Base-by-base conservation (phyloP, 495 filamentous ascomycete genomes). In the Cudoniella acicularis region DNA sequence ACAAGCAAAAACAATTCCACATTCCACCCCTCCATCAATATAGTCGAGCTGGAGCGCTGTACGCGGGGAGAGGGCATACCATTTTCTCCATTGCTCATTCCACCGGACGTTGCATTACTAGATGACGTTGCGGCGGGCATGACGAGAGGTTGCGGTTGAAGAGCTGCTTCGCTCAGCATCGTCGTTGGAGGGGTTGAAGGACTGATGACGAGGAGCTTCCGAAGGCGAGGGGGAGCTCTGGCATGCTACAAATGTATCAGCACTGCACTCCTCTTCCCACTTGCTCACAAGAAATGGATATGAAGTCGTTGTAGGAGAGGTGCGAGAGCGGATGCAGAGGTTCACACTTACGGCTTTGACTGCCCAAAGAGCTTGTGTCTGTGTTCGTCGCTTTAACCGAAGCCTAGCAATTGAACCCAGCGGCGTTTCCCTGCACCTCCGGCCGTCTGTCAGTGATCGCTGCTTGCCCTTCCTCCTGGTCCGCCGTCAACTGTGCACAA, bases 91-190 rank as follows among this genome's bases (percentile, higher is more conserved):
- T 57, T 54, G 51, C 30, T 59, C 46, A 50, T 41, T 49, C 60
- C 62, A 48, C 59, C 59, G 54, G 49, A 61, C 16, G 17, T 52
- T 10, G 55, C 30, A 45, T 43, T 59, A 17, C 36, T 50, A 21
- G 59, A 60, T 60, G 65, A 64, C 59, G 65, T 67, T 56, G 62
- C 45, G 18, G 65, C 50, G 16, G 64, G 64, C 64, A 67, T 67
- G 45, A 51, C 49, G 40, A 58, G 58, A 25, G 47, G 26, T 52
- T 61, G 58, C 21, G 46, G 62, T 36, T 53, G 57, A 43, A 47
- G 46, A 18, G 21, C 52, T 3, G 59, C 45, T 21, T 62, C 65
- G 56, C 59, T 64, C 52, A 62, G 58, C 62, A 67, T 67, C 22
- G 52, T 62, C 17, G 49, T 18, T 4, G 22, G 49, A 62, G 21